Conservation (phyloP, 2,329 filamentous ascomycete species). For the Arthrobotrys sinensis region DNA sequence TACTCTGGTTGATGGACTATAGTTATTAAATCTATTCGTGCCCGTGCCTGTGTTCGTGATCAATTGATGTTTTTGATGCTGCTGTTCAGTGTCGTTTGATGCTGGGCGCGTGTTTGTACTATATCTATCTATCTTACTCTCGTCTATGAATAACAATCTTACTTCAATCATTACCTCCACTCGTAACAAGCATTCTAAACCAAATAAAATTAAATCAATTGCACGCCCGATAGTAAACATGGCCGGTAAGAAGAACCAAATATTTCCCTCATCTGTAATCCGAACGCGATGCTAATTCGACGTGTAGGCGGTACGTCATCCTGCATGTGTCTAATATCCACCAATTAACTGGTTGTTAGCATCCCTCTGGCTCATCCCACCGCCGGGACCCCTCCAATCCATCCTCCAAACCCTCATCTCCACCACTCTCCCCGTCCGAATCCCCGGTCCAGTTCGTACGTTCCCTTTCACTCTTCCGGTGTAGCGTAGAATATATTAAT, state of each 20-base stretch:
- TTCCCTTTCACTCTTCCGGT: constrained; percentile 1
- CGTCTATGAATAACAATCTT: no score
- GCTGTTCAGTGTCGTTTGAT: no score
- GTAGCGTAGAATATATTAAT: not conserved
- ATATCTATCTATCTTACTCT: no score
- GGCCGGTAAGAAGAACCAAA: no score
- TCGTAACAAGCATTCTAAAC: no score
- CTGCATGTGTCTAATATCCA: not conserved
- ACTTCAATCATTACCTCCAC: no score
- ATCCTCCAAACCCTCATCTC: constrained; percentile 60
- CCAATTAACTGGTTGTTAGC: constrained; percentile 27
- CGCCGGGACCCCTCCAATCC: constrained; percentile 39
- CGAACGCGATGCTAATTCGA: no score
- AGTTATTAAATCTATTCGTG: not conserved
- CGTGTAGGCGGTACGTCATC: constrained; percentile 47
- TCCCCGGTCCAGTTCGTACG: constrained; percentile 56
- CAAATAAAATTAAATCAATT: no score
- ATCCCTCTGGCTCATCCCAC: constrained; percentile 63
- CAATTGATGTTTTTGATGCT: not conserved
- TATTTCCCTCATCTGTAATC: no score
- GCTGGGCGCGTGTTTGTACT: no score
- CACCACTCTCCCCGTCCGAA: constrained; percentile 60
- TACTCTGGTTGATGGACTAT: not conserved
- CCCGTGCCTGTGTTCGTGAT: not conserved
- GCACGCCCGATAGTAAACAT: no score